Base-by-base conservation (phyloP, 2,329 filamentous ascomycete genomes). In the Diaporthe capsici region DNA sequence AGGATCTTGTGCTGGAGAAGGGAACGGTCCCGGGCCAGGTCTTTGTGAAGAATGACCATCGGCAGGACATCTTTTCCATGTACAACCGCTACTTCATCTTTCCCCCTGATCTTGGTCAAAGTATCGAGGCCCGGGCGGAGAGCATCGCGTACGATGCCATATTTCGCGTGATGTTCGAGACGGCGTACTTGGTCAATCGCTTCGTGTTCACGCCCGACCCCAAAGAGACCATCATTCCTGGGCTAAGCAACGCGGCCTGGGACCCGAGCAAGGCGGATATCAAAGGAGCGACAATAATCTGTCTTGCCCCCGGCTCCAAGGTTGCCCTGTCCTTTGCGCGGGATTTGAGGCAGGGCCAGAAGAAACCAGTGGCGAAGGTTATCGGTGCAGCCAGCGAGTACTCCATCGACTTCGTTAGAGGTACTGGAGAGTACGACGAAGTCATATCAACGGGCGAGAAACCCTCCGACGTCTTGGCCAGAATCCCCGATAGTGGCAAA, bases 41-140 rank as follows among this genome's bases (percentile, higher is more conserved):
- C 57, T 63, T 63, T 17, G 71, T 72, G n/a, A 72, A 13, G 34
- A 63, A 63, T 31, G 71, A 63, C 10, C 12, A 72, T 22, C 58
- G 71, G 12, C 58, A 72, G 57, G 71, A 28, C 8, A 63, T 63
- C 58, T 53, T 72, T 7, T 49, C 71, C 9, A 51, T 63, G n/a
- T 72, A 72, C 71, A 72, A 72, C 58, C 71, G 71, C 7, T 63
- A 72, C 25, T n/a, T 63, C n/a, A n/a, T 63, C n/a, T 53, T 42
- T 17, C 44, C 71, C 8, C 9, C 71, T 12, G n/a, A 42, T 17
- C 44, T 72, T 31, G 8, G 15, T 15, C 17, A 58, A 5, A 25
- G 22, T 2, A 72, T 72, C 22, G 47, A 63, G 34, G 47, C 71
- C 34, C 60, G 53, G 57, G 31, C 57, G 10, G 57, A 65, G 2